Evolutionary conservation across 352 stramenopile species (phyloP), one percentile per base, ranked within the genome.

Genomic region (Globisporangium paddicum): DNA sequence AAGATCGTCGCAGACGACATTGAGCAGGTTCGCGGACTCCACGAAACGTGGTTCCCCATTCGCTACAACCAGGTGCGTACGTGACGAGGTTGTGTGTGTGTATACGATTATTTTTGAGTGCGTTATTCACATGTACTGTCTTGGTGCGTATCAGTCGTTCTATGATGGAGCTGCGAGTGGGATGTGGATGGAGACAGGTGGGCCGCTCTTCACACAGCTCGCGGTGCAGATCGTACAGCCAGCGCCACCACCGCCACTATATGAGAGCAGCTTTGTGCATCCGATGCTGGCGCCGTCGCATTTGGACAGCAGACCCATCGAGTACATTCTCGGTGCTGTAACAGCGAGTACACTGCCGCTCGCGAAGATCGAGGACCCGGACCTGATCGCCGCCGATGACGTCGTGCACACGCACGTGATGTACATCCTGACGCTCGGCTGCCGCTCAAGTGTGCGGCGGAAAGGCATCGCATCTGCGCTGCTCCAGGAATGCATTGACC

Each of bases 31-130:
- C 93, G 96, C 69, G 65, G 66, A 40, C 75, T 99, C 45, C 96
- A 99, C 71, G 95, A 98, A 66, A 73, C 97, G 62, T 98, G 95
- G 92, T 99, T 99, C 67, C 96, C 96, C 3, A 98, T 99, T 41
- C 75, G 86, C 32, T 99, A 99, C 75, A 97, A 97, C 64, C 76
- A 97, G 68, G 72, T 80, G 23, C 21, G 64, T 50, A 7, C 37
- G 19, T 42, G 19, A 14, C 11, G 18, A 49, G 21, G 16, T 25
- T 48, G 7, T 60, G 26, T 51, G 9, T 26, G 51, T 26, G n/a
- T 14, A n/a, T 8, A 23, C 28, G 28, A 32, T n/a, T n/a, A n/a
- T n/a, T n/a, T n/a, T n/a, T n/a, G n/a, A n/a, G n/a, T n/a, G n/a
- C n/a, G n/a, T n/a, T n/a, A n/a, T n/a, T n/a, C n/a, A n/a, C n/a